Base-by-base conservation (phyloP, 768 basidiomycete genomes). In the Hortiboletus flavorubellus region DNA sequence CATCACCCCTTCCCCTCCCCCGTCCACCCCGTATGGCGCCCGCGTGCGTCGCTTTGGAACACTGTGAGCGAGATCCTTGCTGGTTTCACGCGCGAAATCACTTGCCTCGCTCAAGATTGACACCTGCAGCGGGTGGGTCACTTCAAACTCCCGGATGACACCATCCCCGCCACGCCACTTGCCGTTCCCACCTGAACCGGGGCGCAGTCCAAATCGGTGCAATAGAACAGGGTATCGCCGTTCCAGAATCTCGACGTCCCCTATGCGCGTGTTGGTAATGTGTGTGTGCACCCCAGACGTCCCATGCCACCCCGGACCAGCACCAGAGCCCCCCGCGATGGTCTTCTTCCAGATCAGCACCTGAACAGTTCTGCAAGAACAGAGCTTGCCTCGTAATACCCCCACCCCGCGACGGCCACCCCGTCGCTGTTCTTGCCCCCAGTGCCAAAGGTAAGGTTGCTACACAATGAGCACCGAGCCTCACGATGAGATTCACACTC, bases 271-370 rank as follows among this genome's bases (percentile, higher is more conserved):
- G 69, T 93, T 94, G 0, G 94, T 94, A 62, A 93, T 93, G 65
- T 94, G 91, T 2, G 92, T 93, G 69, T 96, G 94, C 2, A 96
- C 90, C 8, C 94, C 94, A 26, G 90, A 91, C 15, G 92, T 93
- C 4, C 95, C 95, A 64, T 94, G 85, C 94, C 93, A 96, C 10
- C 72, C 69, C 2, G 89, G 86, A 1, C 95, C 94, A 0, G 95
- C 93, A 5, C 95, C 95, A 5, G 90, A 91, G 21, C 95, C 95
- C 8, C 94, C 95, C 4, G 91, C 93, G 52, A 97, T 93, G 0
- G 95, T 98, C 90, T 46, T 39, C 30, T 41, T 39, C 7, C 29
- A 54, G 16, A 58, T 58, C 51, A 54, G 53, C 49, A 26, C 29
- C 6, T 26, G 21, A 45, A 2, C 1, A 16, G 6, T 2, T 41